Conservation (phyloP, 1,139 yeast species). For the Meyerozyma sp. region DNA sequence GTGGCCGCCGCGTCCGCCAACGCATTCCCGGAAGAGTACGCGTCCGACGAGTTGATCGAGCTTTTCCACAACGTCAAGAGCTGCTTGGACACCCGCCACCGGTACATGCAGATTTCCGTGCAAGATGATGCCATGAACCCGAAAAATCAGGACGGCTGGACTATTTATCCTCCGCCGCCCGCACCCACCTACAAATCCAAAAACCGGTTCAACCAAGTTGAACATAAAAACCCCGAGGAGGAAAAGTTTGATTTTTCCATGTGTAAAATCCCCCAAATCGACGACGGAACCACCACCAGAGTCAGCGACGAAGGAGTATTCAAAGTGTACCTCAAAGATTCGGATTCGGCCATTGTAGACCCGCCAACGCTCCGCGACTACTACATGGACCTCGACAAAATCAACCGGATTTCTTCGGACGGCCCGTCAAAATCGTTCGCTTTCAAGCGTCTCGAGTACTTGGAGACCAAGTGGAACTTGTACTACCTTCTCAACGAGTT, state of each 20-base stretch:
- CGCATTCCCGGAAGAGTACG: conserved; percentile 60
- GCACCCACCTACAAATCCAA: conserved; percentile 82
- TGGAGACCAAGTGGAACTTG: conserved; percentile 96
- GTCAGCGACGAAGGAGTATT: conserved; percentile 63
- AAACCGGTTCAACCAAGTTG: conserved; percentile 49
- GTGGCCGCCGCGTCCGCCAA: conserved; percentile 22
- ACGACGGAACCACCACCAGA: conserved; percentile 41
- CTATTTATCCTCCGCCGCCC: conserved; percentile 90
- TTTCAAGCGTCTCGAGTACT: conserved; percentile 82
- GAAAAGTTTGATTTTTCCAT: conserved; percentile 56
- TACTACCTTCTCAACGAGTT: conserved; percentile 84
- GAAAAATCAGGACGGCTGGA: conserved; percentile 68
- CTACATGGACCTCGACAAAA: conserved; percentile 72
- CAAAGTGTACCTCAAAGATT: conserved; percentile 47
- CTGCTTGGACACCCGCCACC: conserved; percentile 72
- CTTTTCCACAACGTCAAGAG: conserved; percentile 66
- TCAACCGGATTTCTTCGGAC: conserved; percentile 72
- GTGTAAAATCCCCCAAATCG: conserved; percentile 62
- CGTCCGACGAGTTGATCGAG: conserved; percentile 64
- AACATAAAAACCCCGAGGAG: conserved; percentile 20
- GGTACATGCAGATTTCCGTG: conserved; percentile 64
- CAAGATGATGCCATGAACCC: conserved; percentile 80
- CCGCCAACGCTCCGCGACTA: conserved; percentile 80
- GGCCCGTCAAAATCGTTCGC: conserved; percentile 99
- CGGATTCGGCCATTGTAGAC: conserved; percentile 39